Conservation (phyloP, 768 basidiomycete species). For the Amanita polypyramis region DNA sequence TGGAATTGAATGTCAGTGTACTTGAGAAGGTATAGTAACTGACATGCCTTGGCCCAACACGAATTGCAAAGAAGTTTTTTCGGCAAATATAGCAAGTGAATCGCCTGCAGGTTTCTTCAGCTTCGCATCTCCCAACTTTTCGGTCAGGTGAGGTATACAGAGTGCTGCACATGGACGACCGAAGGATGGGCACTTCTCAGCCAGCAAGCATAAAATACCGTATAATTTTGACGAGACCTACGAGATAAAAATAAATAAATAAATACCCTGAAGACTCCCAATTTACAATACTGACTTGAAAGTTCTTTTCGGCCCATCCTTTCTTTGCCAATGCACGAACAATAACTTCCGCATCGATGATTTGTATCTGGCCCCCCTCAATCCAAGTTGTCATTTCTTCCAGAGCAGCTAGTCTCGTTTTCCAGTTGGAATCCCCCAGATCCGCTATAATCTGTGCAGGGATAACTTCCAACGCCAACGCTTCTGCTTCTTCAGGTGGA, state of each 20-base stretch:
- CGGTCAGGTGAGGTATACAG: constrained; percentile 70
- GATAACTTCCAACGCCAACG: constrained; percentile 58
- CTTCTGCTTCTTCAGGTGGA: constrained; percentile 87
- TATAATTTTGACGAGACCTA: constrained; percentile 91
- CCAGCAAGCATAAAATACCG: constrained; percentile 59
- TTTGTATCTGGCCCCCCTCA: constrained; percentile 49
- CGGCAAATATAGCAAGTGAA: constrained; percentile 69
- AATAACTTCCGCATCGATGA: constrained; percentile 79
- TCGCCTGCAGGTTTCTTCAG: constrained; percentile 96
- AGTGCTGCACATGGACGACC: constrained; percentile 78
- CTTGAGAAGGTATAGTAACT: not conserved
- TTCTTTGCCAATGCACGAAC: constrained; percentile 84
- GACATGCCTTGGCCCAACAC: constrained; percentile 80
- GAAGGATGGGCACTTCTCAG: constrained; percentile 74
- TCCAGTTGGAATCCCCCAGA: constrained; percentile 89
- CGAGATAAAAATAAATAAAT: constrained; percentile 4
- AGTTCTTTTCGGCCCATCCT: constrained; percentile 98
- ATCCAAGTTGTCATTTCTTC: constrained; percentile 85
- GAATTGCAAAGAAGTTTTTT: constrained; percentile 91
- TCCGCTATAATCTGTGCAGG: constrained; percentile 62
- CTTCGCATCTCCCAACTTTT: constrained; percentile 95
- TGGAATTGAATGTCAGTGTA: constrained; percentile 19
- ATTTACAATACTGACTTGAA: constrained; percentile 51
- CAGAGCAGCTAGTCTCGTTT: constrained; percentile 74
- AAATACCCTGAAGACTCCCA: not conserved